A percentile compares a stretch with the other conserved stretches of the same genome.
phyloP scores from a whole-genome alignment of 2,329 filamentous ascomycete genomes.

The Metarhizium humberi region DNA sequence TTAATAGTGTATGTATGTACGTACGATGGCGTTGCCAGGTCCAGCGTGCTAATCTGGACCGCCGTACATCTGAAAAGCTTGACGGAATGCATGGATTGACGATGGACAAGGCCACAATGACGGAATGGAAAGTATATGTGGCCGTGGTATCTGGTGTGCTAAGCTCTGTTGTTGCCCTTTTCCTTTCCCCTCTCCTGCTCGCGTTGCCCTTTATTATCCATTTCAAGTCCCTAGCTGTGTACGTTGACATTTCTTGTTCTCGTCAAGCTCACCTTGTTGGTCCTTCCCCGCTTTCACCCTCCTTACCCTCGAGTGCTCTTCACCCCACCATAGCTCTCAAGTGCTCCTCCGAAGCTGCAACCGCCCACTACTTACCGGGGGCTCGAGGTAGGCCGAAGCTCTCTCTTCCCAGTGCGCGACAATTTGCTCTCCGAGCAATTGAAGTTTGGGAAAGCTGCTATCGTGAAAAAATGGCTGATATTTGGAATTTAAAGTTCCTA shows the following conservation, averaged over 20 bases:
- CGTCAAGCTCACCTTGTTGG: too few relatives aligned
- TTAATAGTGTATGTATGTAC: background rate
- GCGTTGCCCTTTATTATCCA: background rate
- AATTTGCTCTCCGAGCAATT: background rate
- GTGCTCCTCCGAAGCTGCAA: background rate
- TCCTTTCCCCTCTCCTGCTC: background rate
- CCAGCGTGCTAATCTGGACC: background rate
- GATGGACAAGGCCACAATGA: background rate
- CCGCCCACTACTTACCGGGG: background rate
- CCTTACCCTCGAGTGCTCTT: background rate
- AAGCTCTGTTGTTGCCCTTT: background rate
- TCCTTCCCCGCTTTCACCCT: background rate
- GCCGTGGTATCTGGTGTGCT: background rate
- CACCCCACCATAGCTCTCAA: slow-evolving; percentile 4
- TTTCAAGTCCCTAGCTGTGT: background rate
- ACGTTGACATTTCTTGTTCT: too few relatives aligned
- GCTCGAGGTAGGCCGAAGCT: background rate
- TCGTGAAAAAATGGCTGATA: background rate
- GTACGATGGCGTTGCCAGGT: background rate
- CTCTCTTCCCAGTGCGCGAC: background rate
- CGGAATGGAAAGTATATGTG: background rate
- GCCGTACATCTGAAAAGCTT: too few relatives aligned
- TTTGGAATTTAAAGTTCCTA: background rate
- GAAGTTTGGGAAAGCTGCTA: background rate
- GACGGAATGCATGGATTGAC: background rate